Evolutionary conservation across 208 protist genomes (phyloP).

Genomic region (Crithidia sp.): DNA sequence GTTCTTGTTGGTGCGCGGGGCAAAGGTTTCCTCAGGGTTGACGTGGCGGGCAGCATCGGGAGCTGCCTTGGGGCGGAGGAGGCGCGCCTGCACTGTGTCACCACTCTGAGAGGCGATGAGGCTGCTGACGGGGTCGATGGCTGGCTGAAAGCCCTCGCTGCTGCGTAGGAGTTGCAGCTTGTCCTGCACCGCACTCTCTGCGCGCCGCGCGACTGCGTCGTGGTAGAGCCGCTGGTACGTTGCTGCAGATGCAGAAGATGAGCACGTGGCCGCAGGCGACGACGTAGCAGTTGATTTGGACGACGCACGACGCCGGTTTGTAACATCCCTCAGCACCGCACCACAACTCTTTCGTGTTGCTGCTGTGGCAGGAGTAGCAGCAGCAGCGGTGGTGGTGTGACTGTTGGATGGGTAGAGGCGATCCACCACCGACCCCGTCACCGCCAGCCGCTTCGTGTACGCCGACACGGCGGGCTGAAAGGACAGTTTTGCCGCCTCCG

Average conservation of each 20-base stretch:
- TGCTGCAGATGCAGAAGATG: neutral
- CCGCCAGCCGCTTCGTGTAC: constrained; percentile 16
- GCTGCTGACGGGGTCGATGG: constrained; percentile 48
- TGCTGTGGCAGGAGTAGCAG: no score
- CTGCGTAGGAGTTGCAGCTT: constrained; percentile 1
- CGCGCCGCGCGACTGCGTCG: constrained; percentile 21
- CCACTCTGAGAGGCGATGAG: constrained; percentile 45
- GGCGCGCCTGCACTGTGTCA: constrained; percentile 42
- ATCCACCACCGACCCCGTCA: constrained; percentile 25
- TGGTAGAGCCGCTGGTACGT: constrained; percentile 32
- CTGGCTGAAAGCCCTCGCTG: constrained; percentile 38
- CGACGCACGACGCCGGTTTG: constrained; percentile 2
- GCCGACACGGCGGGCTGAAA: constrained; percentile 39
- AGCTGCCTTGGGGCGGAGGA: constrained; percentile 24
- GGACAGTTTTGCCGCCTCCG: constrained; percentile 31
- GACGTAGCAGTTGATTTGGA: no score
- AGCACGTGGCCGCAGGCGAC: neutral
- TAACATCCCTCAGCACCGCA: constrained; percentile 13
- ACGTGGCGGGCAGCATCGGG: neutral
- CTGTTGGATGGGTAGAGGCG: constrained; percentile 39
- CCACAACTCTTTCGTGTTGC: neutral
- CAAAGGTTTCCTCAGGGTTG: constrained; percentile 33
- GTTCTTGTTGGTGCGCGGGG: constrained; percentile 21
- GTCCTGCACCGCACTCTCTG: constrained; percentile 8
- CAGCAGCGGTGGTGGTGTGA: no score